Evolutionary conservation across 1,284 basidiomycete species (phyloP).

Genomic region (Moniliophthora roreri): DNA sequence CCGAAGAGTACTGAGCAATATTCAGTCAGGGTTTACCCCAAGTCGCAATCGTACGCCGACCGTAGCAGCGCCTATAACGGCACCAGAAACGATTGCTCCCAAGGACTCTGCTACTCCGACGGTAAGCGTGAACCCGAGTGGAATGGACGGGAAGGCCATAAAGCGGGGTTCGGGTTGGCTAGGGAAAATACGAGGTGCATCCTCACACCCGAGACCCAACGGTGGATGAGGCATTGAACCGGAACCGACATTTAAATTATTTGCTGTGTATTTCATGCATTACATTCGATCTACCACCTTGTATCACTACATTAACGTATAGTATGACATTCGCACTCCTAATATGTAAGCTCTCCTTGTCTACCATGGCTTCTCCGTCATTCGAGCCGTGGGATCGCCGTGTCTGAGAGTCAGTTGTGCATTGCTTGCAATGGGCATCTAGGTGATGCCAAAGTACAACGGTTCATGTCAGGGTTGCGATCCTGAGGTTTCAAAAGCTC

Average conservation of each 20-base stretch:
- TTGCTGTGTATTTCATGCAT: neutral
- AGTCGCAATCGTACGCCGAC: conserved; percentile 48
- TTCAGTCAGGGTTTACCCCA: conserved; percentile 72
- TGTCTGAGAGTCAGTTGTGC: no score
- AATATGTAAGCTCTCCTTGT: no score
- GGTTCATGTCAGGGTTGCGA: no score
- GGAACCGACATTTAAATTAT: neutral
- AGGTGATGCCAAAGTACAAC: no score
- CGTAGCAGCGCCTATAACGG: conserved; percentile 43
- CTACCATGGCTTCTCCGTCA: no score
- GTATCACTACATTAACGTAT: neutral
- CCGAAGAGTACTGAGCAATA: conserved; percentile 52
- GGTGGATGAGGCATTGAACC: neutral
- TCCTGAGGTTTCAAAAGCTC: no score
- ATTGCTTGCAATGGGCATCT: conserved; percentile 3
- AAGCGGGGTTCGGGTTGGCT: conserved; percentile 54
- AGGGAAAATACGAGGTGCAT: conserved; percentile 56
- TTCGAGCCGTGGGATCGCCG: no score
- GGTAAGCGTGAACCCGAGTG: conserved; percentile 19
- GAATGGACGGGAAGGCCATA: conserved; percentile 30
- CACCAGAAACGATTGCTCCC: conserved; percentile 29
- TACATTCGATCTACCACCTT: neutral
- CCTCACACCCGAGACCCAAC: conserved; percentile 15
- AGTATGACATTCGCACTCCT: no score
- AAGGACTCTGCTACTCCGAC: conserved; percentile 16